Evolutionary conservation across 805 yeast species (phyloP).

Genomic region (Kodamaea restingae): DNA sequence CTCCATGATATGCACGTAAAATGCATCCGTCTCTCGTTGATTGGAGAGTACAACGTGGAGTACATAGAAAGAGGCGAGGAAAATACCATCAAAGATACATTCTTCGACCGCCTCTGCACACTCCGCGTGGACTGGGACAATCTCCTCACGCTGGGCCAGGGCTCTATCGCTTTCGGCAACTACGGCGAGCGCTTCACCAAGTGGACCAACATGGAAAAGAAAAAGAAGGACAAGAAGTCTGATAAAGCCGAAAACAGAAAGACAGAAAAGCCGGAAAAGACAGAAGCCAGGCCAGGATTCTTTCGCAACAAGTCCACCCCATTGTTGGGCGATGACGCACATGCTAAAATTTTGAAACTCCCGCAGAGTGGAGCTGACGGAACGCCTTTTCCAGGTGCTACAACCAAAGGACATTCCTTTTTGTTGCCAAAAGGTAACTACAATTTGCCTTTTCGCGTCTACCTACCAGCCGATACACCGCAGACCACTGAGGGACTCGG

Average conservation of each 20-base stretch:
- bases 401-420: conserved; percentile 25
- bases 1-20: conserved; percentile 41
- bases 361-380: conserved; percentile 41
- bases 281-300: conserved; percentile 21
- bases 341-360: conserved; percentile 8
- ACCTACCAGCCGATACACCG: conserved; percentile 43
- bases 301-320: conserved; percentile 33
- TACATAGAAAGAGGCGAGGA: conserved; percentile 32
- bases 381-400: conserved; percentile 37
- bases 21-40: conserved; percentile 33
- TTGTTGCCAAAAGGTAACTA: conserved; percentile 50
- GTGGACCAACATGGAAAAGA: conserved; percentile 17
- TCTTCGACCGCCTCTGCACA: conserved; percentile 36
- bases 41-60: conserved; percentile 42
- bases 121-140: conserved; percentile 48
- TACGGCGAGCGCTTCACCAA: conserved; percentile 36
- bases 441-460: conserved; percentile 43
- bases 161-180: conserved; percentile 36
- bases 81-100: conserved; percentile 30
- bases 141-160: conserved; percentile 37
- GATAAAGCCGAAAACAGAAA: neutral
- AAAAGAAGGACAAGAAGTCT: conserved; percentile 10
- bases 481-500: conserved; percentile 51
- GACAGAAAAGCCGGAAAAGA: too few relatives aligned
- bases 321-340: conserved; percentile 5